These are phyloP conservation scores for Pelargonium australe DNA, from an alignment of 441 rosid genomes.

Conservation along the genomic window DNA sequence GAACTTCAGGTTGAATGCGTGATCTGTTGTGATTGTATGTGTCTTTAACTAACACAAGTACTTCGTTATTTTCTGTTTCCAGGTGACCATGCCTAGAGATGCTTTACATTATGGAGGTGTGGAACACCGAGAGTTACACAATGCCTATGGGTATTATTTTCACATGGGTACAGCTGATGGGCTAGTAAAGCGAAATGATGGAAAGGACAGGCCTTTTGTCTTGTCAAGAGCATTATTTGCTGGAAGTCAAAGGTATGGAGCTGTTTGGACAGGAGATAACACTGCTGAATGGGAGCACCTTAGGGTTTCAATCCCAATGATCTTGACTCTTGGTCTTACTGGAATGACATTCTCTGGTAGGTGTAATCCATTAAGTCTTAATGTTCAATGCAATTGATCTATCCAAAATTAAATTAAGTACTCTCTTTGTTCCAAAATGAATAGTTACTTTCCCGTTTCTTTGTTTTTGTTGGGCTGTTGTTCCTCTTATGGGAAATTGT, in stretches of 20 bases:
- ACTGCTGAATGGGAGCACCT: constrained; percentile 96
- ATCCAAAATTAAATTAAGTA: background rate
- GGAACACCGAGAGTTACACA: constrained; percentile 93
- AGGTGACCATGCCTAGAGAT: constrained; percentile 98
- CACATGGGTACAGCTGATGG: constrained; percentile 98
- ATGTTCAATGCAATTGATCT: background rate
- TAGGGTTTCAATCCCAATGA: constrained; percentile 92
- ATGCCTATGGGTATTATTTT: constrained; percentile 86
- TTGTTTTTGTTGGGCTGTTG: too few relatives aligned
- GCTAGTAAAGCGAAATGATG: constrained; percentile 77
- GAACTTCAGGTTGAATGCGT: background rate
- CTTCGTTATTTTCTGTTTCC: constrained; percentile 20
- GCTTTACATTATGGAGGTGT: constrained; percentile 73
- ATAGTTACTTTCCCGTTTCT: too few relatives aligned
- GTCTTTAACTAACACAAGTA: background rate
- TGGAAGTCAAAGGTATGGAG: constrained; percentile 95
- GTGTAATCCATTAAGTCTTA: constrained; percentile 12
- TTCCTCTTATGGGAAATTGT: too few relatives aligned
- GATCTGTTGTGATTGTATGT: background rate
- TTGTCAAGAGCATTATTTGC: constrained; percentile 92
- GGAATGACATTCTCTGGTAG: constrained; percentile 86
- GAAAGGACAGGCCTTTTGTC: constrained; percentile 93
- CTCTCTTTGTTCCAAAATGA: too few relatives aligned
- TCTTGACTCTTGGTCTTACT: constrained; percentile 79
- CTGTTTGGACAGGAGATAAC: constrained; percentile 98